These are phyloP conservation scores for Zangia roseola DNA, from an alignment of 768 basidiomycete species.

Conservation along the genomic window DNA sequence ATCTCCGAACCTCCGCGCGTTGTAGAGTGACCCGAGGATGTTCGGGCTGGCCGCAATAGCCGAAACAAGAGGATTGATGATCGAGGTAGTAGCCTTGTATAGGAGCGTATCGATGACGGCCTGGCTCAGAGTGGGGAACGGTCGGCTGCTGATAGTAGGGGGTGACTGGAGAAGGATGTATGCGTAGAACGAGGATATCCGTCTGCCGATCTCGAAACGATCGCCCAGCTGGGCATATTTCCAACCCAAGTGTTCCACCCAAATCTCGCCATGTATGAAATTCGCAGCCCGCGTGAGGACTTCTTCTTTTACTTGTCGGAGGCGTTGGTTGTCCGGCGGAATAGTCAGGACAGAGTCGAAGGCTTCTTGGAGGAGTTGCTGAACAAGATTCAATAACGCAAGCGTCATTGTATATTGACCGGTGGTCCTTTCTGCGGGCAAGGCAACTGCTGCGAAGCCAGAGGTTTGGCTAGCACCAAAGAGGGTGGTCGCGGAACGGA, in stretches of 20 bases:
- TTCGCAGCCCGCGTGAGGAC: slow-evolving; percentile 74
- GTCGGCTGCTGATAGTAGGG: slow-evolving; percentile 49
- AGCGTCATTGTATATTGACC: slow-evolving; percentile 84
- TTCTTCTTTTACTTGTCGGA: slow-evolving; percentile 78
- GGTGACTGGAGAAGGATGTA: slow-evolving; percentile 65
- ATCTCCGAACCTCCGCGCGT: slow-evolving; percentile 66
- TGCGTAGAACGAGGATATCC: slow-evolving; percentile 64
- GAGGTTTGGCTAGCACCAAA: slow-evolving; percentile 61
- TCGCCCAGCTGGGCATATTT: slow-evolving; percentile 80
- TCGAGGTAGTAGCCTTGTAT: slow-evolving; percentile 71
- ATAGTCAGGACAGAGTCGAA: slow-evolving; percentile 49
- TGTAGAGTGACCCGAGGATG: slow-evolving; percentile 57
- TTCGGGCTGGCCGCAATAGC: slow-evolving; percentile 62
- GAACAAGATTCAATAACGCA: slow-evolving; percentile 72
- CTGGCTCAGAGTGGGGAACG: slow-evolving; percentile 60
- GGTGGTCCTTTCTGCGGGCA: slow-evolving; percentile 66
- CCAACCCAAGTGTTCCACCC: slow-evolving; percentile 86
- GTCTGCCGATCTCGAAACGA: slow-evolving; percentile 77
- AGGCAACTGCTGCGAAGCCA: slow-evolving; percentile 61
- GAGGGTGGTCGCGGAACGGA: slow-evolving; percentile 74
- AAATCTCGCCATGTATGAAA: slow-evolving; percentile 85
- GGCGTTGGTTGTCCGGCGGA: slow-evolving; percentile 53
- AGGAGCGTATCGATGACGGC: slow-evolving; percentile 70
- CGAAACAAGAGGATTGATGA: slow-evolving; percentile 77
- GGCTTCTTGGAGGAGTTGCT: slow-evolving; percentile 73